These are phyloP conservation scores for Zoysia japonica DNA, from an alignment of 176 grass and related monocot species.

Conservation along the genomic window DNA sequence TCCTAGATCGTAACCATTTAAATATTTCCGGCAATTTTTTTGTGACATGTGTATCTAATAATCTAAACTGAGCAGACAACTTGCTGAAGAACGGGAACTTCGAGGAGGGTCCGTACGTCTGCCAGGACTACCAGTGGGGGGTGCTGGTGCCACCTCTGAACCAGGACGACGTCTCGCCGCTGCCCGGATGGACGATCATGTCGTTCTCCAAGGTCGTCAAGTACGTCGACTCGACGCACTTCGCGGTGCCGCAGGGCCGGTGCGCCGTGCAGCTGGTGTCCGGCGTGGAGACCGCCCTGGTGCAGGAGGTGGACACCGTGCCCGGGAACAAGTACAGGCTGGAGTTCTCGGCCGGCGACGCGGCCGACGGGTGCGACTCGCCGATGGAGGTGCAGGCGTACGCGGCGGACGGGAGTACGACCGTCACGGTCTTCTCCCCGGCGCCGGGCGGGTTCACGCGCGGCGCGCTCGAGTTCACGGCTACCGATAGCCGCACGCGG, in stretches of 20 bases:
- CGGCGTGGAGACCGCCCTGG: constrained; percentile 54
- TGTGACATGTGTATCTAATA: background rate
- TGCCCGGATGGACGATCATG: constrained; percentile 60
- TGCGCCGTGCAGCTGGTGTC: constrained; percentile 65
- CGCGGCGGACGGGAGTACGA: constrained; percentile 35
- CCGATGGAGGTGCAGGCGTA: constrained; percentile 52
- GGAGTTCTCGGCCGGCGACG: constrained; percentile 57
- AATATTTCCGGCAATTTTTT: background rate
- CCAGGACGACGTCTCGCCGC: constrained; percentile 50
- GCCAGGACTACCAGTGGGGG: constrained; percentile 39
- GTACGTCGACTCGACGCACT: constrained; percentile 59
- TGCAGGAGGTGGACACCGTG: constrained; percentile 51
- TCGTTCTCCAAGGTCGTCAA: constrained; percentile 54
- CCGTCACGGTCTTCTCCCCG: constrained; percentile 32
- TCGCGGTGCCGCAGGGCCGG: constrained; percentile 50
- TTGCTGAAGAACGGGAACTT: constrained; percentile 55
- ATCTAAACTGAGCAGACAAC: constrained; percentile 16
- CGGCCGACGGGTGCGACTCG: constrained; percentile 36
- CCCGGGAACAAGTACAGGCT: constrained; percentile 45
- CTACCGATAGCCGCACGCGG: constrained; percentile 31
- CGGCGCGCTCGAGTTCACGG: constrained; percentile 43
- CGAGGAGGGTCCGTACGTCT: constrained; percentile 57
- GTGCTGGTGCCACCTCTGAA: constrained; percentile 50
- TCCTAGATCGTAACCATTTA: background rate
- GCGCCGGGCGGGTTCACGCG: constrained; percentile 45